These are phyloP conservation scores for Vitis hybrid DNA, from an alignment of 177 flowering plant species.

Conservation along the genomic window DNA sequence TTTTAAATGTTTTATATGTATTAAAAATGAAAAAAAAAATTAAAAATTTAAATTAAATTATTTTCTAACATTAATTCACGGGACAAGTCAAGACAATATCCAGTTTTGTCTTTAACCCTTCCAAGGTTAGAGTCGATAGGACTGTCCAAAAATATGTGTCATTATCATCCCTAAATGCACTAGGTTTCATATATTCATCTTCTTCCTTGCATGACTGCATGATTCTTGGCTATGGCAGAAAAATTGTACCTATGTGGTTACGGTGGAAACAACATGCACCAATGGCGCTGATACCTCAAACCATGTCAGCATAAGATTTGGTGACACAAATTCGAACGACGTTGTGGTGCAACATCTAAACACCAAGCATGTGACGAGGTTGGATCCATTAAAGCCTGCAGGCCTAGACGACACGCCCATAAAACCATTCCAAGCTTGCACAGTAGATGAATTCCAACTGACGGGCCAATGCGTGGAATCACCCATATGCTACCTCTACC, in stretches of 20 bases:
- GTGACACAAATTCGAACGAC: conserved; percentile 51
- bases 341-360: conserved; percentile 49
- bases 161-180: no score
- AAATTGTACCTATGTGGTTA: conserved; percentile 49
- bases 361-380: conserved; percentile 40
- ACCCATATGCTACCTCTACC: conserved; percentile 57
- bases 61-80: no score
- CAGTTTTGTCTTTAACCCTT: no score
- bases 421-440: conserved; percentile 58
- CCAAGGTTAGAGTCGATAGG: no score
- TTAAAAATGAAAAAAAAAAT: no score
- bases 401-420: conserved; percentile 44
- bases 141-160: no score
- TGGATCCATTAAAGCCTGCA: conserved; percentile 45
- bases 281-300: conserved; percentile 53
- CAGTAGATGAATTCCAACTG: conserved; percentile 53
- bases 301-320: conserved; percentile 61
- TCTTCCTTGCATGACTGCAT: no score
- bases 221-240: conserved; percentile 23
- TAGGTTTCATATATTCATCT: no score
- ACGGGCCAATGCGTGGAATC: conserved; percentile 48
- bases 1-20: no score
- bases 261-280: conserved; percentile 57
- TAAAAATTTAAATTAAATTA: no score
- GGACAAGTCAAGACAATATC: no score